phyloP scores from a whole-genome alignment of 768 basidiomycete genomes.

The Macrolepiota albuminosa region DNA sequence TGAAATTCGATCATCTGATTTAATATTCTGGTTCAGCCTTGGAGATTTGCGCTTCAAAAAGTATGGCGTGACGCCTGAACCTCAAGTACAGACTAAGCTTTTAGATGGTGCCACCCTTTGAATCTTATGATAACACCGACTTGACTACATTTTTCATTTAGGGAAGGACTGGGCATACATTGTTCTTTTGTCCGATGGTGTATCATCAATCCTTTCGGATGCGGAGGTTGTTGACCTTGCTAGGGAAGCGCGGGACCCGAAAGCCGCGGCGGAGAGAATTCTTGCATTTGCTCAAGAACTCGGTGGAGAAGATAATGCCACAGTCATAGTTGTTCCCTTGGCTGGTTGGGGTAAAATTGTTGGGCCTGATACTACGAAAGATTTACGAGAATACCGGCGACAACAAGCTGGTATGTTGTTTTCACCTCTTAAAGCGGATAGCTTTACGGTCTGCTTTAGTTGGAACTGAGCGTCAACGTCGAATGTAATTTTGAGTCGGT shows the following conservation, averaged over 20 bases:
- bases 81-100: constrained; percentile 74
- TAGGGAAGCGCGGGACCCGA: constrained; percentile 65
- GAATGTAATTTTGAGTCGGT: constrained; percentile 40
- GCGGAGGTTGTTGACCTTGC: constrained; percentile 93
- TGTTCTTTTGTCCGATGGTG: constrained; percentile 88
- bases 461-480: constrained; percentile 61
- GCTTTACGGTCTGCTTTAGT: constrained; percentile 28
- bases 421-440: neutral
- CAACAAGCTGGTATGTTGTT: constrained; percentile 50
- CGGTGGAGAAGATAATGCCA: constrained; percentile 88
- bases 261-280: constrained; percentile 77
- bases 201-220: constrained; percentile 88
- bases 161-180: constrained; percentile 84
- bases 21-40: constrained; percentile 42
- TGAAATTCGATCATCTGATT: neutral
- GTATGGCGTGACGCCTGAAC: constrained; percentile 90
- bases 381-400: constrained; percentile 75
- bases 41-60: constrained; percentile 88
- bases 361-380: constrained; percentile 79
- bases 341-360: constrained; percentile 84
- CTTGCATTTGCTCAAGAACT: constrained; percentile 84
- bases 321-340: constrained; percentile 86
- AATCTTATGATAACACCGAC: neutral
- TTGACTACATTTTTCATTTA: constrained; percentile 21
- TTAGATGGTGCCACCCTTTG: constrained; percentile 53